Conservation (phyloP, 345 rosid genomes). For the Gossypium turneri region DNA sequence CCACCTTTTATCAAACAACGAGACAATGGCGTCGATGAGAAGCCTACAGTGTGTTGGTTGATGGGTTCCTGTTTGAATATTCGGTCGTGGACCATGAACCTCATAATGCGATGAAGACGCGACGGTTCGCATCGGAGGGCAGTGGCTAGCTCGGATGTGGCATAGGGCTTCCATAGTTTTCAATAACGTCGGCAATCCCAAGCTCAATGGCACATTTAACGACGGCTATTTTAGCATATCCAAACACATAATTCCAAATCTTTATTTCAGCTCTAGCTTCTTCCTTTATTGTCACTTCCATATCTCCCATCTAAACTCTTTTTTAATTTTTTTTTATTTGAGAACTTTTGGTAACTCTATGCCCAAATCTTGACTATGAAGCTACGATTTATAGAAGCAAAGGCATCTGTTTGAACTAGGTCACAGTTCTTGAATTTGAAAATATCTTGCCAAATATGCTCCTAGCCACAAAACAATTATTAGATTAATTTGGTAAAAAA, state of each 20-base stretch:
- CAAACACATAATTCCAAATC: not conserved
- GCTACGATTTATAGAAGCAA: not conserved
- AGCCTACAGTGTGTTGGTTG: slow-evolving; percentile 25
- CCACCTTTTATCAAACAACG: slow-evolving; percentile 40
- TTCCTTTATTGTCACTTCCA: not conserved
- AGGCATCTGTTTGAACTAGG: too few species aligned
- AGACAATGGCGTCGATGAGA: slow-evolving; percentile 52
- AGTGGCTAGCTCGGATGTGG: slow-evolving; percentile 45
- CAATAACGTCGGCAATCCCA: slow-evolving; percentile 58
- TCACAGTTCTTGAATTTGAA: too few species aligned
- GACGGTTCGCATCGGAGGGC: slow-evolving; percentile 45
- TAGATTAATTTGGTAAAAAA: too few species aligned
- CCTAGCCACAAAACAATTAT: too few species aligned
- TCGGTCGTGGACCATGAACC: slow-evolving; percentile 48
- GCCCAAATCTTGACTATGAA: not conserved
- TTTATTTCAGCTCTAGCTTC: slow-evolving; percentile 1
- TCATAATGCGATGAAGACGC: slow-evolving; percentile 54
- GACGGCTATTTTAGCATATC: slow-evolving; percentile 22
- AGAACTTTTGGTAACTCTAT: not conserved
- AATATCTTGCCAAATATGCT: too few species aligned
- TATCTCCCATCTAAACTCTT: not conserved
- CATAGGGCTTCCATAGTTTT: slow-evolving; percentile 38
- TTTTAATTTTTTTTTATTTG: not conserved
- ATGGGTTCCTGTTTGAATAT: slow-evolving; percentile 40
- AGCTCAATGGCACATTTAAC: slow-evolving; percentile 78